Evolutionary conservation across 2,329 filamentous ascomycete genomes (phyloP), one percentile per base, ranked within the genome.

Genomic region (Alternaria brassicicola): DNA sequence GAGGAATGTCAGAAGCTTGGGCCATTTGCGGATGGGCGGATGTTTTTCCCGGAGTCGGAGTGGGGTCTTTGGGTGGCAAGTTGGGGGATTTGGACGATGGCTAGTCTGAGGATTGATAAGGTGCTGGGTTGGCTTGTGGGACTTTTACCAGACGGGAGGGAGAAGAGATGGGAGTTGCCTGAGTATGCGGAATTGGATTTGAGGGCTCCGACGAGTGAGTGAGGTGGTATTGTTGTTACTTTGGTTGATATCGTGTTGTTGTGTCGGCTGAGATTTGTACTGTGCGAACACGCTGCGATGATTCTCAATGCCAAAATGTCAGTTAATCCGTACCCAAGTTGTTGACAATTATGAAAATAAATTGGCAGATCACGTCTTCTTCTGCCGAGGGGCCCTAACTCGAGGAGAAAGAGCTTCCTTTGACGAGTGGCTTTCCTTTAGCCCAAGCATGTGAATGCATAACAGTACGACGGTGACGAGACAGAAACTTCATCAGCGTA

Each of bases 401-500:
- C 68, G 74, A 77, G 23, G 75, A 73, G 57, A 69, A 76, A 36
- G 72, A 72, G 1, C 62, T 66, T 2, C 68, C 46, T 0, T 66
- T 51, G 0, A 60, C 4, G 1, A 69, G 55, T 3, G 67, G 64
- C 3, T 62, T 61, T 0, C 57, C 52, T 0, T 39, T 62, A 0
- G 78, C 73, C 81, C 80, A 83, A 0, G 57, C 13, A 17, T 50
- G 13, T n/a, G 66, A 36, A 2, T 43, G 35, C 2, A 15, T 2
- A 21, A 19, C 2, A 13, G 48, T 52, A 1, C 55, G n/a, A 15
- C 17, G 10, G 28, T 66, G 46, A 21, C 63, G 39, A 38, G 52
- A 63, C 3, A 70, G 33, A 33, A 56, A 66, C 33, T 67, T 66
- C 78, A 83, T 81, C 19, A 83, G 57, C 0, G 80, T 83, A 0